Evolutionary conservation across 164 flowering plant species (phyloP).

Genomic region (Echeveria elegans): DNA sequence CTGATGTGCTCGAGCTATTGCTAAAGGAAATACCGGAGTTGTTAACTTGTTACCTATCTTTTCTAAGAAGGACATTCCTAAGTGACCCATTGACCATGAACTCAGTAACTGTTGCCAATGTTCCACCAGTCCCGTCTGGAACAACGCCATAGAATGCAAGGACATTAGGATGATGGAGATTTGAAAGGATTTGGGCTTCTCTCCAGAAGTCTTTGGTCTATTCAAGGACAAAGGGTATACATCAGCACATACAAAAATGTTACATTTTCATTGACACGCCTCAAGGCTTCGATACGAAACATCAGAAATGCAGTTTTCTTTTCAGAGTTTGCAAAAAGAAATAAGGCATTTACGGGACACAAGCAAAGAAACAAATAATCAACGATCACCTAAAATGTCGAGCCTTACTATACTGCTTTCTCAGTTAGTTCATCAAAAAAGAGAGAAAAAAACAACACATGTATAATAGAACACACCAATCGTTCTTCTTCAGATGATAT

Average conservation of each 20-base stretch:
- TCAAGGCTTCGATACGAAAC: background rate
- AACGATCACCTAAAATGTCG: background rate
- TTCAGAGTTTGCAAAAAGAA: background rate
- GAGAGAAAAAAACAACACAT: background rate
- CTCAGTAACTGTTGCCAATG: constrained; percentile 60
- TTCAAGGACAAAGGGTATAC: constrained; percentile 9
- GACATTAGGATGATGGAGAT: constrained; percentile 70
- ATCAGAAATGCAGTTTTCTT: background rate
- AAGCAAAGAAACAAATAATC: background rate
- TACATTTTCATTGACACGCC: background rate
- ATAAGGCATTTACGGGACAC: background rate
- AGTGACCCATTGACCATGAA: constrained; percentile 68
- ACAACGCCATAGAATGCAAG: constrained; percentile 69
- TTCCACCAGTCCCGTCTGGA: constrained; percentile 55
- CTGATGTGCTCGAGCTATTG: background rate
- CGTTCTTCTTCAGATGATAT: constrained; percentile 80
- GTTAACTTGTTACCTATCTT: constrained; percentile 43
- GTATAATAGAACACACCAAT: constrained; percentile 38
- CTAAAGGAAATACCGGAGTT: background rate
- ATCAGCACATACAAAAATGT: background rate
- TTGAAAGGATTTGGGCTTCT: constrained; percentile 58
- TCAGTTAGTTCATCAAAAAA: background rate
- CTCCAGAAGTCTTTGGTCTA: constrained; percentile 62
- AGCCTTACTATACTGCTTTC: background rate
- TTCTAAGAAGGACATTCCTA: constrained; percentile 37